A percentile compares a stretch with the other conserved stretches of the same genome.
phyloP scores from a whole-genome alignment of 176 grass and related monocot genomes.

The Rhynchospora pubera region DNA sequence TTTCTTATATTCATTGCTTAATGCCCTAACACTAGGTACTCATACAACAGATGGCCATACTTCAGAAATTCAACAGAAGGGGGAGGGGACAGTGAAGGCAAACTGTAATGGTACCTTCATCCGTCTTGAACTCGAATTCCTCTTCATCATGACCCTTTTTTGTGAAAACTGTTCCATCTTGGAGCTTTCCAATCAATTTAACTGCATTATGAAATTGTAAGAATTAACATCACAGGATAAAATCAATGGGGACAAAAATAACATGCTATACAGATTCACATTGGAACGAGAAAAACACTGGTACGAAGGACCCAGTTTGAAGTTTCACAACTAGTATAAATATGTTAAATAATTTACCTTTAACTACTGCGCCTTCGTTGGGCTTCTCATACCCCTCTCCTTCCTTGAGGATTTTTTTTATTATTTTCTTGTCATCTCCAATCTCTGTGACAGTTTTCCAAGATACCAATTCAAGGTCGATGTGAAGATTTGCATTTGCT shows the following conservation, averaged over 20 bases:
- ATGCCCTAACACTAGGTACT: too few species aligned
- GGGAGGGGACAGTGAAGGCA: neutral
- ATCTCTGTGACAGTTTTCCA: slow-evolving; percentile 97
- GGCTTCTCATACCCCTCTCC: slow-evolving; percentile 75
- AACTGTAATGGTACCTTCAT: slow-evolving; percentile 53
- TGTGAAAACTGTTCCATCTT: slow-evolving; percentile 69
- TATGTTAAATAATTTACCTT: slow-evolving; percentile 34
- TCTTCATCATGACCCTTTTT: slow-evolving; percentile 76
- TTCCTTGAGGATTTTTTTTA: slow-evolving; percentile 89
- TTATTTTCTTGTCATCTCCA: slow-evolving; percentile 92
- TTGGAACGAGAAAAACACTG: neutral
- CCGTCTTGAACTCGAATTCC: slow-evolving; percentile 80
- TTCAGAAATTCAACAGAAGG: neutral
- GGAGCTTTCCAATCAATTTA: slow-evolving; percentile 76
- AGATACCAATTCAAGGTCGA: slow-evolving; percentile 82
- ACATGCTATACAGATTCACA: neutral
- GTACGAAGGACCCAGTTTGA: too few species aligned
- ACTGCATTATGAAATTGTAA: slow-evolving; percentile 36
- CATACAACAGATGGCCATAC: neutral
- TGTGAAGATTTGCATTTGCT: slow-evolving; percentile 51
- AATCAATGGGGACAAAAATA: neutral
- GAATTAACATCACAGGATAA: slow-evolving; percentile 4
- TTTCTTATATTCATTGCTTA: neutral
- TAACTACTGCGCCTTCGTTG: slow-evolving; percentile 76
- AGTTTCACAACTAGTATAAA: neutral